These are phyloP conservation scores for Cinnamomum chago DNA, from an alignment of 164 flowering plant species.

Conservation along the genomic window DNA sequence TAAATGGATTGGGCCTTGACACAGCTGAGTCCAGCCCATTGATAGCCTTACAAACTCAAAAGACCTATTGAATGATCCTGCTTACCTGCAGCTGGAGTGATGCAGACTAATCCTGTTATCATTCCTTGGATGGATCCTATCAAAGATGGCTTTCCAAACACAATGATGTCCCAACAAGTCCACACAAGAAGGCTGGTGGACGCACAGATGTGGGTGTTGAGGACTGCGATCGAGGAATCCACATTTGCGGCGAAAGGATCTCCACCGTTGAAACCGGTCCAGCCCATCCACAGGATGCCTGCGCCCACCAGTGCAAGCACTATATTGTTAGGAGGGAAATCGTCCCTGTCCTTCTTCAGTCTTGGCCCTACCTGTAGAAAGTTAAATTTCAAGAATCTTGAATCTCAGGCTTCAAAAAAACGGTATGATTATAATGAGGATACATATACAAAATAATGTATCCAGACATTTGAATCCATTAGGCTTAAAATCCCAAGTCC, in stretches of 20 bases:
- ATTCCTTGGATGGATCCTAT: constrained; percentile 15
- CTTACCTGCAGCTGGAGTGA: neutral
- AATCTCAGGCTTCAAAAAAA: no score
- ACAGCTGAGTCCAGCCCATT: no score
- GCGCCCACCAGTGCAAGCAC: constrained; percentile 23
- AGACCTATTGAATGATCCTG: neutral
- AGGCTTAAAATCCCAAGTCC: no score
- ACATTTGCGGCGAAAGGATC: constrained; percentile 23
- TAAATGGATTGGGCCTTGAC: no score
- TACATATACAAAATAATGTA: no score
- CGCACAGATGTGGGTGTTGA: constrained; percentile 23
- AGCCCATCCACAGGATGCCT: constrained; percentile 27
- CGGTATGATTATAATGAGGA: no score
- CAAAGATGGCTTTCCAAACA: constrained; percentile 25
- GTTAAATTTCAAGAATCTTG: no score
- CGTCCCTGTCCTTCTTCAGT: constrained; percentile 17
- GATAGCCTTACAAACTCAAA: no score
- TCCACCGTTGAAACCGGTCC: constrained; percentile 28
- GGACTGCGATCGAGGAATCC: constrained; percentile 21
- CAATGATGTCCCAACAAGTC: constrained; percentile 19
- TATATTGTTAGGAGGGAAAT: constrained; percentile 23
- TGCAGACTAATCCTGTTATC: neutral
- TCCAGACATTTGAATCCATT: no score
- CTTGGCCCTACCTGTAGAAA: constrained; percentile 23
- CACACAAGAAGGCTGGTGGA: constrained; percentile 26